Evolutionary conservation across 352 stramenopile species (phyloP).

Genomic region (Globisporangium perplexum): DNA sequence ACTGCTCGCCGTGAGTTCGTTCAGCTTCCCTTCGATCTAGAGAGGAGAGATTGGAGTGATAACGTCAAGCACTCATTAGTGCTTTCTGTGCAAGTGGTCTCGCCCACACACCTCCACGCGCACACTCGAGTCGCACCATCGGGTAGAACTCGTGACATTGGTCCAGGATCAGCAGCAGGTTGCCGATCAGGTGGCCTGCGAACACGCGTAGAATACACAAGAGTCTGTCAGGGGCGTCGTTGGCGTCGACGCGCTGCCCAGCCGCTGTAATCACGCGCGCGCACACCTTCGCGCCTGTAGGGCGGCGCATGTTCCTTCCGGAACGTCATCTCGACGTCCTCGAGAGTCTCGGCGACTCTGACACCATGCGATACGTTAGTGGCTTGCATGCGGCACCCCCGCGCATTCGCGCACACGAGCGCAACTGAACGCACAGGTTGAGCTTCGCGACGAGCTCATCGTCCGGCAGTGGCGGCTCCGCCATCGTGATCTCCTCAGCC

Average conservation of each 20-base stretch:
- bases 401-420: not conserved
- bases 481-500: conserved; percentile 55
- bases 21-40: conserved; percentile 63
- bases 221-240: too few species aligned
- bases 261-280: not conserved
- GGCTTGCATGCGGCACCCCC: not conserved
- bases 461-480: conserved; percentile 37
- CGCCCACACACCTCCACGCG: too few species aligned
- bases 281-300: conserved; percentile 69
- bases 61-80: too few species aligned
- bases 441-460: conserved; percentile 65
- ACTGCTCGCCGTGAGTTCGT: conserved; percentile 43
- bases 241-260: not conserved
- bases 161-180: conserved; percentile 70
- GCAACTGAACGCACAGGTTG: conserved; percentile 50
- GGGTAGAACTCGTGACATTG: conserved; percentile 81
- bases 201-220: not conserved
- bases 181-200: conserved; percentile 70
- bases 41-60: too few species aligned
- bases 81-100: too few species aligned
- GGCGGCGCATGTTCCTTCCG: conserved; percentile 66
- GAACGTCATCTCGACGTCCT: conserved; percentile 73
- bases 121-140: conserved; percentile 40
- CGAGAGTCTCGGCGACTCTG: conserved; percentile 71
- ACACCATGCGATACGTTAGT: not conserved